Base-by-base conservation (phyloP, 768 basidiomycete genomes). In the Tulasnella sp. region DNA sequence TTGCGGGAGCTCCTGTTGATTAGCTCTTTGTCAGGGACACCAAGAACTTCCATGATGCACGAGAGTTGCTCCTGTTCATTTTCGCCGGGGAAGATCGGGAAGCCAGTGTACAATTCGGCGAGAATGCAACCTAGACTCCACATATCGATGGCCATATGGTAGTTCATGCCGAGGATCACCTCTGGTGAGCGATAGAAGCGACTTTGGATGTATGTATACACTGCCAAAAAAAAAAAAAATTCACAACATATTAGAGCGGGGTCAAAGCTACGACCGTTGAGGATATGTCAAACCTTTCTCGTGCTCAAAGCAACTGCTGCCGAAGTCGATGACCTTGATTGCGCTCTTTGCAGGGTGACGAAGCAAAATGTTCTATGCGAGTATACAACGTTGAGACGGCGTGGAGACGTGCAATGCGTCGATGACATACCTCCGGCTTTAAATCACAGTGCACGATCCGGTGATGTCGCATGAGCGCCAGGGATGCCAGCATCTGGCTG, bases 161-260 rank as follows among this genome's bases (percentile, higher is more conserved):
- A 99, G 70, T 93, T 96, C 87, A 95, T 90, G 55, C 96, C 96
- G 41, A 99, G 81, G 58, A 99, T 99, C 66, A 99, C 95, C 73
- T 99, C 96, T 2, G 96, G 96, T 19, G 93, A 96, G n/a, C 96
- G 91, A 74, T 99, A 99, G 76, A 99, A 99, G 43, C 96, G 89
- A 74, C 92, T 95, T 72, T 98, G 96, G 64, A 99, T 98, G 69
- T 99, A 99, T 1, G 96, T 99, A 71, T 98, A 99, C 64, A 99
- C 96, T 99, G 63, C 3, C 24, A 44, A 47, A 38, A n/a, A n/a
- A n/a, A n/a, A n/a, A n/a, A n/a, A n/a, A n/a, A n/a, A n/a, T n/a
- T n/a, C n/a, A 61, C 42, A 19, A 19, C 13, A 19, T 19, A 19
- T 43, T 19, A 43, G 42, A 43, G 42, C 13, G 19, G 13, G 49